Evolutionary conservation across 2,329 filamentous ascomycete genomes (phyloP).

Genomic region (Biscogniauxia mediterranea): DNA sequence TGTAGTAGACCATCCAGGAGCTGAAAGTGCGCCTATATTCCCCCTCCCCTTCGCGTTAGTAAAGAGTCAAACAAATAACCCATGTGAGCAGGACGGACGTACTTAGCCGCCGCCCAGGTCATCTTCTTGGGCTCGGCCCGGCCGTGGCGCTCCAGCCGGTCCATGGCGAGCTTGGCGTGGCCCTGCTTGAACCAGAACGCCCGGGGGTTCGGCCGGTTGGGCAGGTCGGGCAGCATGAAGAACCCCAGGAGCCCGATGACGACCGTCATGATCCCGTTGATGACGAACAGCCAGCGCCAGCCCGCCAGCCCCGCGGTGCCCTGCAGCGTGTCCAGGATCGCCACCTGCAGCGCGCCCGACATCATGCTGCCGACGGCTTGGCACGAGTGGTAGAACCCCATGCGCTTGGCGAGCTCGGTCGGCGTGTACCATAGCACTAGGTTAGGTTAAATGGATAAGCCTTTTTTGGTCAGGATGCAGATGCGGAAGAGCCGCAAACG

Average conservation of each 20-base stretch:
- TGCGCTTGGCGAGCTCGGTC: slow-evolving; percentile 47
- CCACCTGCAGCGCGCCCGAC: slow-evolving; percentile 52
- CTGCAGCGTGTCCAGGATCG: slow-evolving; percentile 51
- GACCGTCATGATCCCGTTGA: slow-evolving; percentile 55
- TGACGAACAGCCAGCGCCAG: slow-evolving; percentile 55
- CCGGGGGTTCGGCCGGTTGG: slow-evolving; percentile 38
- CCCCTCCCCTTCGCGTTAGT: not conserved
- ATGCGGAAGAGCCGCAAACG: not conserved
- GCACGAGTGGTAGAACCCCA: slow-evolving; percentile 52
- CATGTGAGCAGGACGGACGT: not conserved
- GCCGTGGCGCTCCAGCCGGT: slow-evolving; percentile 41
- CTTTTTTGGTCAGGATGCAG: slow-evolving; percentile 11
- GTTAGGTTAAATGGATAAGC: slow-evolving; percentile 9
- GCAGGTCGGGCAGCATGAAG: slow-evolving; percentile 45
- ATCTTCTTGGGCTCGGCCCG: slow-evolving; percentile 46
- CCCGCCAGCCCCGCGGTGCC: slow-evolving; percentile 46
- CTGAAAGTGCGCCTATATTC: slow-evolving; percentile 37
- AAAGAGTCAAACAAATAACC: not conserved
- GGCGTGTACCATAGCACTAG: slow-evolving; percentile 44
- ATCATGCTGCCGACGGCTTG: slow-evolving; percentile 53
- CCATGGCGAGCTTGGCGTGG: slow-evolving; percentile 42
- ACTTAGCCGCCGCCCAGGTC: slow-evolving; percentile 41
- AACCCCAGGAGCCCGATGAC: slow-evolving; percentile 51
- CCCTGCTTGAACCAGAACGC: slow-evolving; percentile 45
- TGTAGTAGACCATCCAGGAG: slow-evolving; percentile 45